A percentile compares a stretch with the other conserved stretches of the same genome.
Conservation (phyloP, 1,284 basidiomycete genomes). For the Limonomyces culmigenus region DNA sequence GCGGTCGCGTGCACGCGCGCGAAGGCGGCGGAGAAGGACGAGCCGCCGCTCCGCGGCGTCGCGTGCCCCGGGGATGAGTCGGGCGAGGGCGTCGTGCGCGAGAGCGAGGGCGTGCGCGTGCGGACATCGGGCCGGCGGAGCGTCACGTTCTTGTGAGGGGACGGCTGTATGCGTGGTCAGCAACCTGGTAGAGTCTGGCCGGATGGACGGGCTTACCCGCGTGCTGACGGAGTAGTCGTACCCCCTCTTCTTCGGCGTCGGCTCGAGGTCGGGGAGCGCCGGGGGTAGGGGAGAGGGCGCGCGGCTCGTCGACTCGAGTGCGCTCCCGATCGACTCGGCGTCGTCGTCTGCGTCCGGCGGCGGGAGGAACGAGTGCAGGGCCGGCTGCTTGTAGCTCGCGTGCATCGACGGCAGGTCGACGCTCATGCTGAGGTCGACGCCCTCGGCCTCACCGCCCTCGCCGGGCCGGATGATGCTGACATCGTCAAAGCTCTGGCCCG, state of each 20-base stretch:
- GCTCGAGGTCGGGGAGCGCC: conserved; percentile 18
- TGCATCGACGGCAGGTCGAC: too few relatives aligned
- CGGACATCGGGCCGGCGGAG: conserved; percentile 36
- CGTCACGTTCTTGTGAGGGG: conserved; percentile 52
- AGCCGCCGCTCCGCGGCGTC: conserved; percentile 40
- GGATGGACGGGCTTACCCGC: conserved; percentile 27
- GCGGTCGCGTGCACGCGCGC: not conserved
- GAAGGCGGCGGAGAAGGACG: conserved; percentile 24
- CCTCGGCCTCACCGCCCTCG: conserved; percentile 14
- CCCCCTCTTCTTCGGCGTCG: conserved; percentile 28
- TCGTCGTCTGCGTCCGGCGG: conserved; percentile 30
- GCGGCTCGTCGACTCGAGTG: conserved; percentile 38
- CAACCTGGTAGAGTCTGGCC: conserved; percentile 15
- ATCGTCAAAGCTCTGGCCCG: conserved; percentile 7
- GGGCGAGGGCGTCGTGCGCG: conserved; percentile 44
- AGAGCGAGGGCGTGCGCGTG: conserved; percentile 55
- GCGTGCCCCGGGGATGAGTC: conserved; percentile 44
- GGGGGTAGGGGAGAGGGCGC: conserved; percentile 24
- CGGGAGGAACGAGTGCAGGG: too few relatives aligned
- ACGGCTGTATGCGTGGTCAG: conserved; percentile 22
- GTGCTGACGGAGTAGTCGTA: conserved; percentile 48
- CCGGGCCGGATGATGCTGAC: conserved; percentile 8
- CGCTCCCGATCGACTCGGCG: conserved; percentile 29
- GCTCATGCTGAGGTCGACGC: conserved; percentile 32
- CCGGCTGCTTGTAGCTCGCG: too few relatives aligned